A percentile compares a stretch with the other conserved stretches of the same genome.
Evolutionary conservation across 768 basidiomycete species (phyloP).

Genomic region (Filobasidium floriforme): DNA sequence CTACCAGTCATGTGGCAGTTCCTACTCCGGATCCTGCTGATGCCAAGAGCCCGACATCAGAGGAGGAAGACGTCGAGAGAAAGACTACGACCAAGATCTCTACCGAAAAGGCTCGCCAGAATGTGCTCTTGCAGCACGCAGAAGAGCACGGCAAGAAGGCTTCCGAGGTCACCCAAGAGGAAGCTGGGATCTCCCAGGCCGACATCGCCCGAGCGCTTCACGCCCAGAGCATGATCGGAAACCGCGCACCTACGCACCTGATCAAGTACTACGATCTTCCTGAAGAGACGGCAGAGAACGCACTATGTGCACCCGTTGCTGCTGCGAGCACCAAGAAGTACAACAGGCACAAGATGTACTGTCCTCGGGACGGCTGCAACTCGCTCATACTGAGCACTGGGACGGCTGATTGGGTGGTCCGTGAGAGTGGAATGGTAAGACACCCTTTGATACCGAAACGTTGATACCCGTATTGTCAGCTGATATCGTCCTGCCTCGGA

Average conservation of each 20-base stretch:
- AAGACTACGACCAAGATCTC: background rate
- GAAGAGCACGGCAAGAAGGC: conserved; percentile 8
- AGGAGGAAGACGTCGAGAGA: background rate
- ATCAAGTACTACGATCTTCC: background rate
- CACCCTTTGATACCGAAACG: background rate
- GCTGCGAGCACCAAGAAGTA: conserved; percentile 10
- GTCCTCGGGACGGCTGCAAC: conserved; percentile 39
- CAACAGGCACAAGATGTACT: conserved; percentile 37
- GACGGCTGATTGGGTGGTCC: conserved; percentile 29
- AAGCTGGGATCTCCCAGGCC: background rate
- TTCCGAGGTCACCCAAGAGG: conserved; percentile 2
- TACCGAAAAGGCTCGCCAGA: conserved; percentile 7
- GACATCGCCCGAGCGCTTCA: conserved; percentile 6
- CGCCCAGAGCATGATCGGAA: background rate
- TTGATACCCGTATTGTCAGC: conserved; percentile 3
- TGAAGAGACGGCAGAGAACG: background rate
- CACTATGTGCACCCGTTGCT: background rate
- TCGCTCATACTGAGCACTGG: conserved; percentile 36
- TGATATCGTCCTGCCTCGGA: background rate
- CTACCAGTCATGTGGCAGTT: background rate
- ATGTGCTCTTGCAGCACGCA: background rate
- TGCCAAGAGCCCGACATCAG: background rate
- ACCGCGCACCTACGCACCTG: background rate
- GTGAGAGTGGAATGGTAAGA: conserved; percentile 30
- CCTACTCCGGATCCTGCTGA: background rate